Conservation (phyloP, 2,329 filamentous ascomycete genomes). For the Pseudomassariella vexata region DNA sequence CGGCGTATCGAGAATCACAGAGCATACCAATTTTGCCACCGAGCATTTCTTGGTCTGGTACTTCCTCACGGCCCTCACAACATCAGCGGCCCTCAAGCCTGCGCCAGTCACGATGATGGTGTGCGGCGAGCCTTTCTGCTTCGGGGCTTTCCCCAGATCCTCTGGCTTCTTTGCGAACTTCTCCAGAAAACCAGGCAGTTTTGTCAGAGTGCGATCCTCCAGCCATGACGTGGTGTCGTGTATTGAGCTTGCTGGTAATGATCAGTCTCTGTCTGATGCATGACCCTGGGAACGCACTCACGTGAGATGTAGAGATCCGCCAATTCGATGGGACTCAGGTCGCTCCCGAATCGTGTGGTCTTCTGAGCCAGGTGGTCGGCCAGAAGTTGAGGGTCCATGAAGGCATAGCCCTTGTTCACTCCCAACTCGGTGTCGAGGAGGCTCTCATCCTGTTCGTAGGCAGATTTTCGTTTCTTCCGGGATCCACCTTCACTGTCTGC, state of each 20-base stretch:
- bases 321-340: slow-evolving; percentile 78
- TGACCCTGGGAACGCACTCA: slow-evolving; percentile 31
- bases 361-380: slow-evolving; percentile 82
- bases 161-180: slow-evolving; percentile 51
- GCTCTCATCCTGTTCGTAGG: slow-evolving; percentile 47
- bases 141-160: slow-evolving; percentile 57
- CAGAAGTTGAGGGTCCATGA: slow-evolving; percentile 77
- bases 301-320: slow-evolving; percentile 76
- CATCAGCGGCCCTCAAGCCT: slow-evolving; percentile 78
- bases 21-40: slow-evolving; percentile 72
- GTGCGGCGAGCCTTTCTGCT: slow-evolving; percentile 69
- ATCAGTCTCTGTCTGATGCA: slow-evolving; percentile 3
- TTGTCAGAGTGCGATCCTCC: slow-evolving; percentile 59
- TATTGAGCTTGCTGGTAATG: slow-evolving; percentile 60
- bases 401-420: slow-evolving; percentile 73
- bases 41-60: slow-evolving; percentile 74
- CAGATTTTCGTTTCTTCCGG: slow-evolving; percentile 50
- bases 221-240: slow-evolving; percentile 73
- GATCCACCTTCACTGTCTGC: slow-evolving; percentile 38
- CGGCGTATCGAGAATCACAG: neutral
- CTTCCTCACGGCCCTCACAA: slow-evolving; percentile 68
- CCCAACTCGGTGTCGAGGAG: slow-evolving; percentile 63
- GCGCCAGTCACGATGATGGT: slow-evolving; percentile 84
- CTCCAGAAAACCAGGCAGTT: slow-evolving; percentile 76
- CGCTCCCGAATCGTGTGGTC: slow-evolving; percentile 69